Percentiles rank a stretch among this genome's conserved stretches.
Evolutionary conservation across 1,284 basidiomycete genomes (phyloP).

Genomic region (Farysia itapuensis): DNA sequence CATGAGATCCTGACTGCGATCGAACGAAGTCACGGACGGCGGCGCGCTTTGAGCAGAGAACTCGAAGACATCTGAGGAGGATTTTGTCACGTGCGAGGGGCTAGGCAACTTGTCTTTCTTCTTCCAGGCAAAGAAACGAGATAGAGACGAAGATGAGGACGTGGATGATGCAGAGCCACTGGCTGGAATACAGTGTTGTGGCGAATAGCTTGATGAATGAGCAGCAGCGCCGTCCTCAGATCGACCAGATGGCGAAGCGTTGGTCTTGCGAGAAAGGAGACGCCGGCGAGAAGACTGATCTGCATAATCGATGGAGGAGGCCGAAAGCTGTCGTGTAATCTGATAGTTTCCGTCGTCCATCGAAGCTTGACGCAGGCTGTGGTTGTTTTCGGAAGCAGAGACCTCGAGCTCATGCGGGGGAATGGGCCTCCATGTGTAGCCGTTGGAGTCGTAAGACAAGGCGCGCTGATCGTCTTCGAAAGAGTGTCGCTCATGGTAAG

Average conservation of each 20-base stretch:
- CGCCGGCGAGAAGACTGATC: conserved; percentile 32
- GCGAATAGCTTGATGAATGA: no score
- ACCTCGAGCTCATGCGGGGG: conserved; percentile 51
- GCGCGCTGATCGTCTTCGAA: conserved; percentile 6
- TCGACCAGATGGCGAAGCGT: no score
- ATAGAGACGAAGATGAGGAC: conserved; percentile 18
- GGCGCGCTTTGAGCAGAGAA: conserved; percentile 37
- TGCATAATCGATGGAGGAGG: conserved; percentile 34
- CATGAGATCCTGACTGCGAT: conserved; percentile 24
- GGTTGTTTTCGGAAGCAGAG: conserved; percentile 20
- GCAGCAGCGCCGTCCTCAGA: no score
- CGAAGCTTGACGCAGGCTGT: conserved; percentile 1
- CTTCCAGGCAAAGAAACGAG: conserved; percentile 43
- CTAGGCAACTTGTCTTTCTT: conserved; percentile 36
- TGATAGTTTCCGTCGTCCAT: conserved; percentile 2
- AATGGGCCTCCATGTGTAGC: conserved; percentile 17
- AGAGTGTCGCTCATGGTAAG: neutral
- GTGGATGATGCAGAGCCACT: no score
- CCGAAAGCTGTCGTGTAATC: conserved; percentile 24
- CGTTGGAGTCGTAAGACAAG: neutral
- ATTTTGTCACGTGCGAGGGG: conserved; percentile 15
- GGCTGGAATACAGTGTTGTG: no score
- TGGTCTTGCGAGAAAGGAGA: conserved; percentile 25
- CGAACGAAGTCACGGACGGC: conserved; percentile 37
- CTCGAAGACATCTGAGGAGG: conserved; percentile 28